phyloP scores from a whole-genome alignment of 2,329 filamentous ascomycete species.

The Diaporthe sp. region DNA sequence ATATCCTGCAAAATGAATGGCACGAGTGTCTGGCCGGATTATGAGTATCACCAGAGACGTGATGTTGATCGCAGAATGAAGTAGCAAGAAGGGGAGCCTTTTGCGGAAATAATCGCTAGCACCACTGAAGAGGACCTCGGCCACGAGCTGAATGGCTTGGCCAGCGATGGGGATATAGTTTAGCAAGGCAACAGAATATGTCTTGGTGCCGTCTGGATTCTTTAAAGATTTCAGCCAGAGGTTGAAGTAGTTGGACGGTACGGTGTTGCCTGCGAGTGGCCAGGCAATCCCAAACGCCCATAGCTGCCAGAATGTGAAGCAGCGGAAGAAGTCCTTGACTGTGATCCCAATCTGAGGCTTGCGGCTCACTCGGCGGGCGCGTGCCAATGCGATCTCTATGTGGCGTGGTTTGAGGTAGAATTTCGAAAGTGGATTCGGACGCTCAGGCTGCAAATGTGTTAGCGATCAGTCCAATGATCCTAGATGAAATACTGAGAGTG shows the following conservation, averaged over 20 bases:
- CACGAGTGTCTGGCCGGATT: conserved; percentile 11
- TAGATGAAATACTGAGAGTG: too few relatives aligned
- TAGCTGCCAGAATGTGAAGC: conserved; percentile 37
- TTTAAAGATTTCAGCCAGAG: conserved; percentile 37
- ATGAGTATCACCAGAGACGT: conserved; percentile 31
- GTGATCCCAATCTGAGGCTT: conserved; percentile 37
- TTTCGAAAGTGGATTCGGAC: conserved; percentile 31
- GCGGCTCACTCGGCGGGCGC: conserved; percentile 28
- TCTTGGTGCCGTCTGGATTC: conserved; percentile 29
- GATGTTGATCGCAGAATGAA: conserved; percentile 35
- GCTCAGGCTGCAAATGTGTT: conserved; percentile 7
- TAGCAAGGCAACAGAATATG: conserved; percentile 32
- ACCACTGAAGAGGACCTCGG: conserved; percentile 34
- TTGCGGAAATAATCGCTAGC: conserved; percentile 25
- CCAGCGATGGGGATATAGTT: conserved; percentile 37
- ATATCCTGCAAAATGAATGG: conserved; percentile 28
- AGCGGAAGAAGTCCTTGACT: conserved; percentile 28
- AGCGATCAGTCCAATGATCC: not conserved
- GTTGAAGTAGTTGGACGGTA: conserved; percentile 37
- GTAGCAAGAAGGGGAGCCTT: conserved; percentile 28
- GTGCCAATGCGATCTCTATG: conserved; percentile 32
- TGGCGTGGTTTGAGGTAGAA: conserved; percentile 37
- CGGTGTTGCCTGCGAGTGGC: conserved; percentile 30
- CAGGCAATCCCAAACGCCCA: conserved; percentile 32
- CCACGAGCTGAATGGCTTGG: conserved; percentile 32